Evolutionary conservation across 768 basidiomycete genomes (phyloP), one percentile per base, ranked within the genome.

Genomic region (Butyriboletus loyo): DNA sequence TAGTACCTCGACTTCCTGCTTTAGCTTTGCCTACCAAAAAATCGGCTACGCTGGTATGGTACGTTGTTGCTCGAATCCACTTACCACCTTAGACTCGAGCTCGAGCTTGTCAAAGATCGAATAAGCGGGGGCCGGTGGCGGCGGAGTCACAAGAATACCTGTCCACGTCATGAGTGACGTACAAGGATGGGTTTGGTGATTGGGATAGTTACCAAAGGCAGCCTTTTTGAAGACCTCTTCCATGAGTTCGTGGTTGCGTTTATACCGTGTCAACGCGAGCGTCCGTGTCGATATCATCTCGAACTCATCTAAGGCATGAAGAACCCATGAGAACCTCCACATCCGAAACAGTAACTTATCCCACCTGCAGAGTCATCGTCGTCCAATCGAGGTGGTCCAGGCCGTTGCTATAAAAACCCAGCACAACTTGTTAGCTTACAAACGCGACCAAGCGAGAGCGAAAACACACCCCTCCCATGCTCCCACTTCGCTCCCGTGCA

Each of bases 231-330:
- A 91, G 2, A 92, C 85, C 38, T 86, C 86, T 62, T 86, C 86
- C 89, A 92, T 92, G 54, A 86, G 74, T 39, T 90, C 89, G 61
- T 92, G 88, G 61, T 92, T 92, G 7, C 89, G 82, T 57, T 77
- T 80, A 63, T 90, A 92, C 32, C 89, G 77, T 17, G 83, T 79
- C 32, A 87, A 61, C 7, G 90, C 86, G 15, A 91, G 75, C 3
- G 87, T 81, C 38, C 86, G 79, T 2, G 86, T 82, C 0, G 89
- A 86, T 53, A 91, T 85, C 53, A 77, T 73, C 53, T 91, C 89
- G 22, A 76, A 70, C 55, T 89, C 87, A 58, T 88, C 84, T 80
- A 10, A n/a, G 3, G 6, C 13, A 48, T 4, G 28, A 31, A 28
- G 2, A 34, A 0, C 3, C 9, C 2, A 44, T 53, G 40, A 53